Evolutionary conservation across 1,139 yeast species (phyloP).

Genomic region (Debaryomycetaceae sp.): DNA sequence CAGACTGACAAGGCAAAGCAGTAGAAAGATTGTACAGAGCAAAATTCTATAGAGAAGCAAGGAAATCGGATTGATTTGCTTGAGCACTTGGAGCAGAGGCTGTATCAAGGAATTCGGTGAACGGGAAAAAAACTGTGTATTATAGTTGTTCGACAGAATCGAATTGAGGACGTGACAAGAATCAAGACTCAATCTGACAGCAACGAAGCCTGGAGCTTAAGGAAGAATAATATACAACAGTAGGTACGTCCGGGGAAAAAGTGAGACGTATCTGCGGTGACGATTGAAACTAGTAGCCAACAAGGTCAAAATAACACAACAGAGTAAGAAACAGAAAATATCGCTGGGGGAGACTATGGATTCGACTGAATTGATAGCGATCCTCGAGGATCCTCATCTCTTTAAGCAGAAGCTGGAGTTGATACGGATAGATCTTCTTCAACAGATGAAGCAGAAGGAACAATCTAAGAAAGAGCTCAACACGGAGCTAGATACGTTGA

Average conservation of each 20-base stretch:
- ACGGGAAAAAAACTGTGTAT: neutral
- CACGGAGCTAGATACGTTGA: conserved; percentile 50
- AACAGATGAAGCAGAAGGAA: conserved; percentile 33
- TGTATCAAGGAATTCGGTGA: no score
- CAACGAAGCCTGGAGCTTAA: neutral
- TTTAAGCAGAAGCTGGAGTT: conserved; percentile 27
- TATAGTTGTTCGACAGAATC: neutral
- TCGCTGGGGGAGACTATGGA: conserved; percentile 22
- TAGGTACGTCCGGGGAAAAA: neutral
- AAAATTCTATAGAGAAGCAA: neutral
- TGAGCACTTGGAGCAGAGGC: no score
- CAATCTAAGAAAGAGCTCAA: conserved; percentile 24
- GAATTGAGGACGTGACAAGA: no score
- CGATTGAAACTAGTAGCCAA: neutral
- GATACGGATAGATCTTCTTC: conserved; percentile 32
- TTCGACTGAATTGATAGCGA: conserved; percentile 28
- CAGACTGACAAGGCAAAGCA: neutral
- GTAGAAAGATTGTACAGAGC: neutral
- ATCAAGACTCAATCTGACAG: no score
- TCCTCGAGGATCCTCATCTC: conserved; percentile 41
- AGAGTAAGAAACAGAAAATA: conserved; percentile 16
- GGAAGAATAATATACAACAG: neutral
- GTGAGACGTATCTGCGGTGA: neutral
- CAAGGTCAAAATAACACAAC: conserved; percentile 15
- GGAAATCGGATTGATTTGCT: no score